A percentile compares a stretch with the other conserved stretches of the same genome.
Evolutionary conservation across 1,139 yeast genomes (phyloP).

Genomic region (Debaryomyces udenii): DNA sequence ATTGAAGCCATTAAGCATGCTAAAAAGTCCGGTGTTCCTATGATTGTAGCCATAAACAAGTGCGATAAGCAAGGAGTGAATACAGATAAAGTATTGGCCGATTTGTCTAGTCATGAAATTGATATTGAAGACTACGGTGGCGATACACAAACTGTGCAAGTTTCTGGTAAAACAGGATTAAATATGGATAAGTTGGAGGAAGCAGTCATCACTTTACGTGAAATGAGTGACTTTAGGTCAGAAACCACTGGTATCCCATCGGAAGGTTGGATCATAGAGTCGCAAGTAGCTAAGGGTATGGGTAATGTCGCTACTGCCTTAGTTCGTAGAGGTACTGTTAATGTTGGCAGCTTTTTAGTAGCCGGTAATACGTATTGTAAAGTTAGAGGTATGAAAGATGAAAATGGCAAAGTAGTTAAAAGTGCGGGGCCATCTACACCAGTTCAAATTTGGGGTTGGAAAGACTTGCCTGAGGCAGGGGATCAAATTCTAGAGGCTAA

Average conservation of each 20-base stretch:
- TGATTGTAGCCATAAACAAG: conserved; percentile 90
- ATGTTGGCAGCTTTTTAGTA: conserved; percentile 69
- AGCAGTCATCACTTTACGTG: conserved; percentile 83
- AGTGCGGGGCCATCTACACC: conserved; percentile 88
- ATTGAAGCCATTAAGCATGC: conserved; percentile 95
- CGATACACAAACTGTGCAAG: conserved; percentile 85
- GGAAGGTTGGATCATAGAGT: conserved; percentile 92
- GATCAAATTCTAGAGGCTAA: conserved; percentile 79
- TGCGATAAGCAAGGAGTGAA: conserved; percentile 82
- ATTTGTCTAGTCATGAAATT: conserved; percentile 74
- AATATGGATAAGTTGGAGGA: conserved; percentile 91
- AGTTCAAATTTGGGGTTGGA: conserved; percentile 94
- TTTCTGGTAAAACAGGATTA: conserved; percentile 81
- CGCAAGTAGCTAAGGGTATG: conserved; percentile 78
- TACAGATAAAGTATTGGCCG: conserved; percentile 72
- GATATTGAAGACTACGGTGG: conserved; percentile 96
- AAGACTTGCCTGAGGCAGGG: conserved; percentile 89
- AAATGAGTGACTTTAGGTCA: conserved; percentile 76
- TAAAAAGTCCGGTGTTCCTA: conserved; percentile 77
- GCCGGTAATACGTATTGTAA: conserved; percentile 89
- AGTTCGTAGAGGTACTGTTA: conserved; percentile 76
- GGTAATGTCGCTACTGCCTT: conserved; percentile 88
- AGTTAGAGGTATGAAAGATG: conserved; percentile 81
- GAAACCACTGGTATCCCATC: conserved; percentile 55
- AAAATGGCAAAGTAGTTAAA: conserved; percentile 63